These are phyloP conservation scores for Anthracocystis panici-leucophaei DNA, from an alignment of 1,284 basidiomycete species.

Conservation along the genomic window DNA sequence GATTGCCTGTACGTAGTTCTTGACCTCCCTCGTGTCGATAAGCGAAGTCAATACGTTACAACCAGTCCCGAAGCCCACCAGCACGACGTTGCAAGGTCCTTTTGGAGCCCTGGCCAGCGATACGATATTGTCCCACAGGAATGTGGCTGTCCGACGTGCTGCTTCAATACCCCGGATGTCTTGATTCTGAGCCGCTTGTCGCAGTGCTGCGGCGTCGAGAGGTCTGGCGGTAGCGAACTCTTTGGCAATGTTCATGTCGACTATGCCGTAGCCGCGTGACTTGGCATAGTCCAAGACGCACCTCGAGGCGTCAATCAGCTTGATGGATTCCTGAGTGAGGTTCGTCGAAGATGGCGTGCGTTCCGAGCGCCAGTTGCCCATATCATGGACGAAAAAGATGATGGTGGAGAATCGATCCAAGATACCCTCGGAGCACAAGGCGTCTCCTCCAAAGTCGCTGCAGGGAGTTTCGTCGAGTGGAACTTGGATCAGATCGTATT, in stretches of 20 bases:
- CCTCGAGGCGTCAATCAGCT: conserved; percentile 81
- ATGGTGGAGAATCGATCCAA: conserved; percentile 53
- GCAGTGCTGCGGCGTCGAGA: not conserved
- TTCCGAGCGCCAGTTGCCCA: conserved; percentile 52
- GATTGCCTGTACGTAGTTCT: conserved; percentile 43
- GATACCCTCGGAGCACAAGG: conserved; percentile 83
- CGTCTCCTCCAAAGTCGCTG: conserved; percentile 79
- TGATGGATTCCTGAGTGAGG: conserved; percentile 3
- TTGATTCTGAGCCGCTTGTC: not conserved
- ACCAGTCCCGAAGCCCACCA: conserved; percentile 89
- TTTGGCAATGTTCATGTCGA: conserved; percentile 88
- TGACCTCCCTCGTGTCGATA: conserved; percentile 73
- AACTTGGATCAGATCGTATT: conserved; percentile 81
- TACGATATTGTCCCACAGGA: conserved; percentile 95
- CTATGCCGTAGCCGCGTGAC: conserved; percentile 77
- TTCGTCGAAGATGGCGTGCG: not conserved
- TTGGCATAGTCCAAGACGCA: conserved; percentile 82
- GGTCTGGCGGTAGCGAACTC: conserved; percentile 73
- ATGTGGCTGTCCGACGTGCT: conserved; percentile 68
- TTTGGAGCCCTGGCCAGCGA: conserved; percentile 73
- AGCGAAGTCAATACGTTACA: conserved; percentile 81
- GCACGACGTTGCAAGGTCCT: conserved; percentile 77
- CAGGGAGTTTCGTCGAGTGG: conserved; percentile 79
- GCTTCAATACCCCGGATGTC: not conserved
- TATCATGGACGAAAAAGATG: conserved; percentile 62